Evolutionary conservation across 1,139 yeast species (phyloP).

Genomic region (Debaryomycetaceae sp.): DNA sequence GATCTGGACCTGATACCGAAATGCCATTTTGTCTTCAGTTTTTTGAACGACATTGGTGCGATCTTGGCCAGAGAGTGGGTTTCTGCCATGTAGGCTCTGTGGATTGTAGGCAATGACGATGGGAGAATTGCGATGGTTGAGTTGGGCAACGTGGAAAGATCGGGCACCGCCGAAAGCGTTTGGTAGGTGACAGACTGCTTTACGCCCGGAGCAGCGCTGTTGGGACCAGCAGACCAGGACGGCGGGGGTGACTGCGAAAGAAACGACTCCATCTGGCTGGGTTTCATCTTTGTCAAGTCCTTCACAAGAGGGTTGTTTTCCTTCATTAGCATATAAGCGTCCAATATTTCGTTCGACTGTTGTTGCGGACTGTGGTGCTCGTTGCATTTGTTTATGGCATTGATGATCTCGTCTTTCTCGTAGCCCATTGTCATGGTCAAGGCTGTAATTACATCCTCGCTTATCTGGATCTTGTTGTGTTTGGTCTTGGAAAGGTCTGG

Average conservation of each 20-base stretch:
- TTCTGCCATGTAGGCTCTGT: conserved; percentile 87
- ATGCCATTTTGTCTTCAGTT: conserved; percentile 96
- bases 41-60: conserved; percentile 73
- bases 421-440: conserved; percentile 90
- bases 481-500: conserved; percentile 50
- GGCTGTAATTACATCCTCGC: conserved; percentile 77
- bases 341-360: conserved; percentile 71
- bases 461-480: conserved; percentile 49
- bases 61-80: conserved; percentile 49
- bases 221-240: conserved; percentile 24
- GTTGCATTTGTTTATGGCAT: conserved; percentile 53
- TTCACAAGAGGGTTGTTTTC: conserved; percentile 73
- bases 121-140: conserved; percentile 89
- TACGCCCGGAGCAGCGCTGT: conserved; percentile 38
- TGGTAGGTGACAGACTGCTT: conserved; percentile 49
- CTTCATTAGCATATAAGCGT: conserved; percentile 84
- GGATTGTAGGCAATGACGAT: conserved; percentile 90
- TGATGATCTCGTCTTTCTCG: conserved; percentile 79
- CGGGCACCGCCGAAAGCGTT: conserved; percentile 49
- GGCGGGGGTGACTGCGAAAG: conserved; percentile 52
- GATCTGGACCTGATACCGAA: conserved; percentile 96
- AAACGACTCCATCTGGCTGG: conserved; percentile 51
- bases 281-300: conserved; percentile 56
- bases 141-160: conserved; percentile 48
- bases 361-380: conserved; percentile 37